Conservation (phyloP, 2,329 filamentous ascomycete genomes). For the Escovopsis weberi region DNA sequence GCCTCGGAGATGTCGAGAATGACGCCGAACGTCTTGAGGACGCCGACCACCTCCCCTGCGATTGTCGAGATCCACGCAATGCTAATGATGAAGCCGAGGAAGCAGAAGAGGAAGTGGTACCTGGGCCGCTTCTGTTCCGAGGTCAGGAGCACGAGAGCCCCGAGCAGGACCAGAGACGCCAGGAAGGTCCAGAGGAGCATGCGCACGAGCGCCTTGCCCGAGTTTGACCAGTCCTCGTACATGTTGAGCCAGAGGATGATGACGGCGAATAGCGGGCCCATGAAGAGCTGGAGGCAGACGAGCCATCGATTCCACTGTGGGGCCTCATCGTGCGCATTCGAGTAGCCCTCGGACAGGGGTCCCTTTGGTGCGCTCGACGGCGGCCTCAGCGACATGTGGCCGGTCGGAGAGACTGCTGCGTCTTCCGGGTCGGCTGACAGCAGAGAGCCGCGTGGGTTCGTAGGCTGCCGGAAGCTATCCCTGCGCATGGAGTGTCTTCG, state of each 20-base stretch:
- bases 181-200: conserved; percentile 52
- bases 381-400: neutral
- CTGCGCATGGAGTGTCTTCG: conserved; percentile 29
- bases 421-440: conserved; percentile 11
- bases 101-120: conserved; percentile 68
- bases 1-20: conserved; percentile 89
- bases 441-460: conserved; percentile 7
- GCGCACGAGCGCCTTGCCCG: conserved; percentile 35
- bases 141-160: conserved; percentile 53
- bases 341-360: conserved; percentile 15
- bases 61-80: conserved; percentile 96
- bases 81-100: conserved; percentile 78
- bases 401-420: conserved; percentile 5
- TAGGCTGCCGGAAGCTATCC: conserved; percentile 9
- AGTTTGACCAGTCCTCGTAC: conserved; percentile 39
- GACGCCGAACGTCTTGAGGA: conserved; percentile 84
- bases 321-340: conserved; percentile 22
- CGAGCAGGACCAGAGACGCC: conserved; percentile 51
- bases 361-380: conserved; percentile 9
- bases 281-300: conserved; percentile 69
- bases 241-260: conserved; percentile 61
- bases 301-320: conserved; percentile 85
- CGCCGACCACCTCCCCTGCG: conserved; percentile 86
- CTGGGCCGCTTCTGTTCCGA: conserved; percentile 50
- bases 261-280: conserved; percentile 70